Conservation (phyloP, 257 asterid genomes). For the Fraxinus quadrangulata region DNA sequence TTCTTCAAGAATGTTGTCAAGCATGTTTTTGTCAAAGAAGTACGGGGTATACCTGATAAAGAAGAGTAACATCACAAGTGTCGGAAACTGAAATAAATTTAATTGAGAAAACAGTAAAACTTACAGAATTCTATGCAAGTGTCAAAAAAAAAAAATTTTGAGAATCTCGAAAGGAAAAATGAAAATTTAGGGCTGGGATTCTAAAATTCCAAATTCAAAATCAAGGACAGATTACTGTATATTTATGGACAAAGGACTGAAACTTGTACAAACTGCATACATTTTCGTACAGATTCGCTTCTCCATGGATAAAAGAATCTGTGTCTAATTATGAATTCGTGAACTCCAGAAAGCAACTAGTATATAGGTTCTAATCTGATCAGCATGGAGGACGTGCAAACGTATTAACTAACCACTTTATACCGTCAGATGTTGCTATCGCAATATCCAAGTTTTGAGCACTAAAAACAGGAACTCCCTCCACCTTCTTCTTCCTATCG, state of each 20-base stretch:
- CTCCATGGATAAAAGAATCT: background rate
- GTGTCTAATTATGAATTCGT: background rate
- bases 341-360: background rate
- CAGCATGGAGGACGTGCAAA: background rate
- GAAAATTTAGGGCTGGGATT: background rate
- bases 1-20: constrained; percentile 91
- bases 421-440: constrained; percentile 83
- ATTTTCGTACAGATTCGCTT: background rate
- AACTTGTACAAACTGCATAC: background rate
- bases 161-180: background rate
- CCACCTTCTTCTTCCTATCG: constrained; percentile 62
- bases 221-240: background rate
- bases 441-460: constrained; percentile 95
- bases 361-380: background rate
- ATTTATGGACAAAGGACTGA: background rate
- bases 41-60: constrained; percentile 87
- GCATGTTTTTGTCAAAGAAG: constrained; percentile 84
- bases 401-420: constrained; percentile 66
- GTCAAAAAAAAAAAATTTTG: background rate
- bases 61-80: constrained; percentile 16
- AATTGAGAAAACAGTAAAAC: background rate
- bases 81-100: constrained; percentile 11
- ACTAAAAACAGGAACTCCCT: constrained; percentile 95
- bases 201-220: background rate
- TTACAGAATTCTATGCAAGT: background rate